Base-by-base conservation (phyloP, 306 rosid species). In the Rosa multiflora region DNA sequence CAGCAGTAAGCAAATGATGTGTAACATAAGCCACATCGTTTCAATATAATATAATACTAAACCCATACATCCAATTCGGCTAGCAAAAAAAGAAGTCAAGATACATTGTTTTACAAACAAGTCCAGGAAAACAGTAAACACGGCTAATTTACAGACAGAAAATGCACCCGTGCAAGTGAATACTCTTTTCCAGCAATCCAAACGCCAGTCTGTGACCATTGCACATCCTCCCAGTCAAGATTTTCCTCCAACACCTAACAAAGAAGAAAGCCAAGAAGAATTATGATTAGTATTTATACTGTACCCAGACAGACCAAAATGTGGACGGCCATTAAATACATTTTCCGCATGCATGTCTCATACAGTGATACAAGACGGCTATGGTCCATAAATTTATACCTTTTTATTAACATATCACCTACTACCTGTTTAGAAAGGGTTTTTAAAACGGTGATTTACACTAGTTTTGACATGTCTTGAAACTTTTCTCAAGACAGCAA, bases 221-320 rank as follows among this genome's bases (percentile, higher is more conserved):
- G 97, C n/a, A 94, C 88, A 78, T 94, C 97, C 84, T 94, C 99
- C 99, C 99, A 94, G 56, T 94, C 99, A 70, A 94, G 80, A 73
- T 92, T 92, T 79, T 94, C 97, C 88, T 89, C 97, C 82, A 94
- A 74, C 47, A 94, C 97, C 99, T 94, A 82, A 61, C 32, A 20
- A 83, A 10, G 75, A 70, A 64, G 66, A 77, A 63, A 23, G 17
- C 13, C 39, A 43, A 20, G 37, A 20, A 12, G 32, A 32, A 35
- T 49, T 46, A 58, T 29, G 62, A 51, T 6, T 17, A 49, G 18
- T 48, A 11, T 67, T 53, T 9, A 51, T 37, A n/a, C n/a, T 68
- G 74, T 40, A 7, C 40, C 76, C 71, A 81, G 5, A 55, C 2
- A 70, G 56, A 44, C 39, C 39, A 21, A 12, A 20, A 6, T 6